phyloP scores from a whole-genome alignment of 208 protist genomes.

The Strigomonas galati region DNA sequence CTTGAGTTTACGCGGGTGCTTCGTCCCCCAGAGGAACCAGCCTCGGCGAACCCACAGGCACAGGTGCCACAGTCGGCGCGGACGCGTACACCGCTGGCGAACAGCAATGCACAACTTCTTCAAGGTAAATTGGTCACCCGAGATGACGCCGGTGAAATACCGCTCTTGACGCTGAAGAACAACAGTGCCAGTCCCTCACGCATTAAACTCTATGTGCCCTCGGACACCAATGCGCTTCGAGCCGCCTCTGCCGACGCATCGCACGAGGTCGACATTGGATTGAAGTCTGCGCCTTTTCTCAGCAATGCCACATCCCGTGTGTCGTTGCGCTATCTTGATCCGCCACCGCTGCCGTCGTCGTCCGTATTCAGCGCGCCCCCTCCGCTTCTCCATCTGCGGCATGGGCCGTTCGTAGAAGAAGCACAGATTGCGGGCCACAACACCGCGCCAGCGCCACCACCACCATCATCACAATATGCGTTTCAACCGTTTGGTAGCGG shows the following conservation, averaged over 20 bases:
- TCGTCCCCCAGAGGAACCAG: conserved; percentile 9
- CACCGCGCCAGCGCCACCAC: too few relatives aligned
- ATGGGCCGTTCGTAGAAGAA: background rate
- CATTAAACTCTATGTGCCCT: too few relatives aligned
- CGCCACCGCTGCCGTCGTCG: conserved; percentile 52
- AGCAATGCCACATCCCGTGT: conserved; percentile 1
- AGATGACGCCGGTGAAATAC: background rate
- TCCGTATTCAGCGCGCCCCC: conserved; percentile 52
- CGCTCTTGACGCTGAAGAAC: background rate
- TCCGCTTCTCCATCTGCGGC: conserved; percentile 31
- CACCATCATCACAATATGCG: too few relatives aligned
- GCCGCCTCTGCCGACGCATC: too few relatives aligned
- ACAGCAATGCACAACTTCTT: too few relatives aligned
- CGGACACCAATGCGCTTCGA: too few relatives aligned
- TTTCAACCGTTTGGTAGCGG: too few relatives aligned
- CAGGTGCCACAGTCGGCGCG: background rate
- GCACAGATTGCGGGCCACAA: too few relatives aligned
- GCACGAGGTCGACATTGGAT: too few relatives aligned
- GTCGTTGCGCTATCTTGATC: conserved; percentile 14
- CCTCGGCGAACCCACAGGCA: background rate
- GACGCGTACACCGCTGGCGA: background rate
- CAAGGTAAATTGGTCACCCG: too few relatives aligned
- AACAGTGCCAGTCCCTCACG: too few relatives aligned
- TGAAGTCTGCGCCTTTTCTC: too few relatives aligned
- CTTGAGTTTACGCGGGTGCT: conserved; percentile 34